Base-by-base conservation (phyloP, 129 eudicot genomes). In the Daucus carota region DNA sequence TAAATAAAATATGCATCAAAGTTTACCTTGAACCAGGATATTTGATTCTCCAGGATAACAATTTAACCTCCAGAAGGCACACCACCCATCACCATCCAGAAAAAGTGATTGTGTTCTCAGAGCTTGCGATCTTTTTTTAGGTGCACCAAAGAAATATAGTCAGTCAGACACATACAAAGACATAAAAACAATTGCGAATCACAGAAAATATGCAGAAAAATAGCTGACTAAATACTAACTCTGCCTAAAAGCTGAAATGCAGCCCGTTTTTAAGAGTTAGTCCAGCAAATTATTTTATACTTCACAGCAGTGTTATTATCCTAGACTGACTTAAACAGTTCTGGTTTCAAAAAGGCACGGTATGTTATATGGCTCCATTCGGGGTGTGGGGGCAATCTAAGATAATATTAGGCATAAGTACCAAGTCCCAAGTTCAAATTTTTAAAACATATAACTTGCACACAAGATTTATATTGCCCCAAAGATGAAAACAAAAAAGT, bases 11-110 rank as follows among this genome's bases (percentile, higher is more conserved):
- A 62, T 41, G 54, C 41, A n/a, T 3, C 29, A 34, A 6, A 76
- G 17, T 82, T 78, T 75, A 90, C 96, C 86, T 88, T 90, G 98
- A 76, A 76, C 82, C 47, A 93, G 81, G 40, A 93, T 71, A 20
- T 84, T 83, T n/a, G 87, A 70, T 42, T 78, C 82, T 28, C 86
- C 84, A 32, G 77, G 71, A 77, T 77, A 79, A 63, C 92, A 77
- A 68, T 82, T 84, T 34, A 93, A 65, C 79, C 83, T 90, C 98
- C 98, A 90, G 75, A 81, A 90, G 24, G 80, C 83, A 73, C 80
- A 80, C 50, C 80, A 80, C 50, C 97, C 97, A 77, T 82, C 73
- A 34, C 24, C 52, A 36, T 79, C 98, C 72, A 69, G 28, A 72
- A 85, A 70, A 67, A 82, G 59, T 11, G 92, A 85, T 80, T 79